Conservation (phyloP, 352 stramenopile genomes). For the Globisporangium viniferum region DNA sequence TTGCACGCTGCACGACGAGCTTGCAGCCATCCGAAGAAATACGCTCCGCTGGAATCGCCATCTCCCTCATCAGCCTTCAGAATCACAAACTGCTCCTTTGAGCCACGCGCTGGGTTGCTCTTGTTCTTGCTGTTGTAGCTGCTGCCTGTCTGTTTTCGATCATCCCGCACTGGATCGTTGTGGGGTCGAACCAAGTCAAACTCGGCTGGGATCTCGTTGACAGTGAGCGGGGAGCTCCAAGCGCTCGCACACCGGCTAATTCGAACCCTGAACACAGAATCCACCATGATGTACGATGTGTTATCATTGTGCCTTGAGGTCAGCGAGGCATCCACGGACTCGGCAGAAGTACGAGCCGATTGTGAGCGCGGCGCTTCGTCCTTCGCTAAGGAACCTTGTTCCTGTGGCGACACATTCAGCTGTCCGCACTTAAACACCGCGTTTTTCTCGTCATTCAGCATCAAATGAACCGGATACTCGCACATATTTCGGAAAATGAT, state of each 20-base stretch:
- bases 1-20: slow-evolving; percentile 31
- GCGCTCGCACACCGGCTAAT: slow-evolving; percentile 23
- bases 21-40: slow-evolving; percentile 37
- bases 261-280: slow-evolving; percentile 26
- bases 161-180: slow-evolving; percentile 15
- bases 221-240: slow-evolving; percentile 28
- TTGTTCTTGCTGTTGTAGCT: neutral
- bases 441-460: slow-evolving; percentile 25
- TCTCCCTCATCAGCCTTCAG: slow-evolving; percentile 13
- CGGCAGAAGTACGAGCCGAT: neutral
- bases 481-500: slow-evolving; percentile 46
- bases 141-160: neutral
- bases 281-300: slow-evolving; percentile 28
- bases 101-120: neutral
- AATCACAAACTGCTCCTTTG: slow-evolving; percentile 25
- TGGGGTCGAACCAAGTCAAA: slow-evolving; percentile 49
- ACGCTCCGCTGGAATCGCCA: neutral
- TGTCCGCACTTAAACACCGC: neutral
- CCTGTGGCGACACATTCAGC: neutral
- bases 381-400: neutral
- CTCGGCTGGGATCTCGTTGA: slow-evolving; percentile 31
- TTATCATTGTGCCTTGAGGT: slow-evolving; percentile 9
- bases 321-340: neutral
- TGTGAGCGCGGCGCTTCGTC: neutral
- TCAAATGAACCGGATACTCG: slow-evolving; percentile 33